These are phyloP conservation scores for Delonix regia DNA, from an alignment of 306 rosid genomes.

Conservation along the genomic window DNA sequence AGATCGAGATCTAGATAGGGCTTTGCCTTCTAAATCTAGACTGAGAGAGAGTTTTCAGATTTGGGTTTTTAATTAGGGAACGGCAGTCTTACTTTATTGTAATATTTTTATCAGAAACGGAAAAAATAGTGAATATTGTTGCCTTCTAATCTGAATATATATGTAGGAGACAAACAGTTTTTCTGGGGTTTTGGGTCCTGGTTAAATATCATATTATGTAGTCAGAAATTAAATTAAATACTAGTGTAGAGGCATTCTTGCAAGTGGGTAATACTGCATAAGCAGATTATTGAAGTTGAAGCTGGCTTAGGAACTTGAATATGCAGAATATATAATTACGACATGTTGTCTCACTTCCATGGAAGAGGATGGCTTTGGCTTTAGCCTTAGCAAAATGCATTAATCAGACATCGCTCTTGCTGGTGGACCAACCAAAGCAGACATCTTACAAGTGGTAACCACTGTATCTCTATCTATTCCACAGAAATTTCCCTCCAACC, in stretches of 20 bases:
- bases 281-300: constrained; percentile 53
- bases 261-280: constrained; percentile 9
- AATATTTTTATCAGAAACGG: too few species aligned
- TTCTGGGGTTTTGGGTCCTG: constrained; percentile 8
- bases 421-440: constrained; percentile 57
- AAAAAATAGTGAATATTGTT: neutral
- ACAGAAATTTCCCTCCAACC: constrained; percentile 26
- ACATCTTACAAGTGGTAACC: constrained; percentile 35
- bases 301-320: constrained; percentile 39
- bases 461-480: constrained; percentile 6
- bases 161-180: neutral
- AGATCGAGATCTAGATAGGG: constrained; percentile 7
- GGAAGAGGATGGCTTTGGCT: constrained; percentile 36
- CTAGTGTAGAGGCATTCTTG: neutral
- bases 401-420: constrained; percentile 29
- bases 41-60: constrained; percentile 10
- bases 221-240: neutral
- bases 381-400: too few species aligned
- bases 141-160: neutral
- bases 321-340: constrained; percentile 32
- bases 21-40: constrained; percentile 32
- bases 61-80: constrained; percentile 27
- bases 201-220: neutral
- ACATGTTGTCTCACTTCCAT: constrained; percentile 34
- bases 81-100: neutral